Conservation (phyloP, 768 basidiomycete species). For the Russula vinacea region DNA sequence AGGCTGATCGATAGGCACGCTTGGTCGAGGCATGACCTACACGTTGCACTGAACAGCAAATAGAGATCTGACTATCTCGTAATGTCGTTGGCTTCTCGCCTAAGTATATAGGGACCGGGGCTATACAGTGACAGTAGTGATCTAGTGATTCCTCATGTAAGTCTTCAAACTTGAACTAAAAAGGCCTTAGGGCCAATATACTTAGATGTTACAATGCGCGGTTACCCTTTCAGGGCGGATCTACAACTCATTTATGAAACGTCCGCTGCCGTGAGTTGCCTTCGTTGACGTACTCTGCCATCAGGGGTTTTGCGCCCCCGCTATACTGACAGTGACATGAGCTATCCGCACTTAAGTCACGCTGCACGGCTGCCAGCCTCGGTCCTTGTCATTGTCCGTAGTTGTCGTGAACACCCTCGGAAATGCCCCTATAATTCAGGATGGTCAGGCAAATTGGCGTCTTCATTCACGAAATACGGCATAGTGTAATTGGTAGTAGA, state of each 20-base stretch:
- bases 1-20: conserved; percentile 24
- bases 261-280: neutral
- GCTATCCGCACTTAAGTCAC: neutral
- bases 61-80: conserved; percentile 8
- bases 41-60: conserved; percentile 18
- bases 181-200: neutral
- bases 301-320: conserved; percentile 18
- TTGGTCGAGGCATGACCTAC: conserved; percentile 15
- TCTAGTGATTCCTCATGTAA: too few species aligned
- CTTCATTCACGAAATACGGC: too few species aligned
- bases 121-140: neutral
- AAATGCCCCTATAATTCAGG: neutral
- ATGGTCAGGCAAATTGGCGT: neutral
- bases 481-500: neutral
- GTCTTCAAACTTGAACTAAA: neutral
- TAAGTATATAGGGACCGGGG: neutral
- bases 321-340: conserved; percentile 5
- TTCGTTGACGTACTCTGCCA: conserved; percentile 25
- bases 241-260: neutral
- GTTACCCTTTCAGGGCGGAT: neutral
- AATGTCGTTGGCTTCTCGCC: neutral
- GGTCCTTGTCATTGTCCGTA: neutral
- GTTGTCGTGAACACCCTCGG: neutral
- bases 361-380: neutral
- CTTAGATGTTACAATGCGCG: neutral